phyloP scores from a whole-genome alignment of 345 rosid species.

The Eucalyptus erythrocorys region DNA sequence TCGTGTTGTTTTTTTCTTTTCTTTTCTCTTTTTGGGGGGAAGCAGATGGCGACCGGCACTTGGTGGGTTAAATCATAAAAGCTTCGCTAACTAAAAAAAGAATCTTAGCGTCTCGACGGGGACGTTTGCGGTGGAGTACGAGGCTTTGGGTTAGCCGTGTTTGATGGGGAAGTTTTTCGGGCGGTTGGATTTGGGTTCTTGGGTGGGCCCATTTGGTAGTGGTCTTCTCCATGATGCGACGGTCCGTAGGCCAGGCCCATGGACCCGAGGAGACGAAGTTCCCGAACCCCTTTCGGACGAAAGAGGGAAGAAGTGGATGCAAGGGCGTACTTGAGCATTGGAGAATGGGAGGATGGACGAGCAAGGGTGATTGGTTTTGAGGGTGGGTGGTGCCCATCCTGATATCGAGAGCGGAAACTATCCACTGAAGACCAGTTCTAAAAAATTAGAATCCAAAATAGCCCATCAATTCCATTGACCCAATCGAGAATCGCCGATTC shows the following conservation, averaged over 20 bases:
- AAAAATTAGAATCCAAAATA: too few relatives aligned
- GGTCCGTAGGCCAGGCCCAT: background rate
- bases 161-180: background rate
- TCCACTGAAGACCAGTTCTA: too few relatives aligned
- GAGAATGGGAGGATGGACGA: background rate
- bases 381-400: background rate
- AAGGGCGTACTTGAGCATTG: background rate
- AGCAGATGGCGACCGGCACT: background rate
- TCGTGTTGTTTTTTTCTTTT: background rate
- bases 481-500: accelerated
- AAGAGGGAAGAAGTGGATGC: background rate
- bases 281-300: background rate
- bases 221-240: background rate
- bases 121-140: background rate
- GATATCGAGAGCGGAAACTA: accelerated
- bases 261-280: background rate
- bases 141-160: background rate
- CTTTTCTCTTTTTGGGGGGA: background rate
- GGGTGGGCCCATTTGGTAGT: background rate
- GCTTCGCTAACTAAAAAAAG: background rate
- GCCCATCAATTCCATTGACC: too few relatives aligned
- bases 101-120: background rate
- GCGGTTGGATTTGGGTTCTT: background rate
- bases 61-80: background rate
- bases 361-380: background rate